phyloP scores from a whole-genome alignment of 306 rosid genomes.

The Prunus davidiana region DNA sequence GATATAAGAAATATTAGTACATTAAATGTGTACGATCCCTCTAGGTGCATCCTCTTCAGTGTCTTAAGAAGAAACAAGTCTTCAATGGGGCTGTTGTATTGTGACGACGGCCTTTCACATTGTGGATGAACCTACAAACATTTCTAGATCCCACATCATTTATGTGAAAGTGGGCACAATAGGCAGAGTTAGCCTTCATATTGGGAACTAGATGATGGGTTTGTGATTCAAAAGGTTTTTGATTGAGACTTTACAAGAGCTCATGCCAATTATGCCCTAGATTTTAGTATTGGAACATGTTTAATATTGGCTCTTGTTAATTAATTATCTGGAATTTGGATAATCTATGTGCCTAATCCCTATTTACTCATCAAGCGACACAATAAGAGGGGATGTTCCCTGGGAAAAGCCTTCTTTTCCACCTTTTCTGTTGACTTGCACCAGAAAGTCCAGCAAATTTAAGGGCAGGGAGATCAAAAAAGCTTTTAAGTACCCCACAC shows the following conservation, averaged over 20 bases:
- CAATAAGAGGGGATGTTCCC: slow-evolving; percentile 16
- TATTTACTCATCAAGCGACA: no score
- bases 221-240: no score
- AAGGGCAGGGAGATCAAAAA: slow-evolving; percentile 9
- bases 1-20: not conserved
- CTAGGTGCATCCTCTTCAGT: not conserved
- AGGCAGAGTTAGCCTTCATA: not conserved
- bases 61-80: not conserved
- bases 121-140: not conserved
- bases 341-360: no score
- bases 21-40: not conserved
- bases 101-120: not conserved
- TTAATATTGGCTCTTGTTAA: not conserved
- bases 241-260: no score
- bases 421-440: slow-evolving; percentile 33
- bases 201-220: no score
- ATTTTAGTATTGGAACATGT: no score
- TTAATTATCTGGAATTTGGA: not conserved
- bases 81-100: not conserved
- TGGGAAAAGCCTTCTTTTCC: slow-evolving; percentile 4
- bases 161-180: not conserved
- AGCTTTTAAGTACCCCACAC: not conserved
- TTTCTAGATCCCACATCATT: not conserved
- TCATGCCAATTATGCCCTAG: no score
- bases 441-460: slow-evolving; percentile 32